Percentiles rank a stretch among this genome's conserved stretches.
Evolutionary conservation across 768 basidiomycete genomes (phyloP).

Genomic region (Suillus clintonianus): DNA sequence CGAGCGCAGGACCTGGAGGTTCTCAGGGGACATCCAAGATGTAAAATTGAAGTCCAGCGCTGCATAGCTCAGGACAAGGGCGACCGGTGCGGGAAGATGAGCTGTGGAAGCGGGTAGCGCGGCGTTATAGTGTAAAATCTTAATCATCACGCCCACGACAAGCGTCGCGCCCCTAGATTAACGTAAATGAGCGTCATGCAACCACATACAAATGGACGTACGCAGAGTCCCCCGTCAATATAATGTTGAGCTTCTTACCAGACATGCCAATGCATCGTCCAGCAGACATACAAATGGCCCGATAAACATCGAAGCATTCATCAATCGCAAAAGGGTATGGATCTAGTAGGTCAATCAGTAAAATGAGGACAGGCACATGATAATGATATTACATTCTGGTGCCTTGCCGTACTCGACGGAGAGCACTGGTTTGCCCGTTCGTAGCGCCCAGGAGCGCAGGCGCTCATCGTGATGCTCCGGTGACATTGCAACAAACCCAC

Average conservation of each 20-base stretch:
- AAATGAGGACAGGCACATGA: constrained; percentile 5
- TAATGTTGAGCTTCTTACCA: constrained; percentile 73
- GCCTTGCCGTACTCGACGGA: constrained; percentile 95
- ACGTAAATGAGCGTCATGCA: constrained; percentile 12
- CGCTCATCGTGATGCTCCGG: constrained; percentile 98
- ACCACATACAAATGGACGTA: constrained; percentile 44
- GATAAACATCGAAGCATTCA: constrained; percentile 91
- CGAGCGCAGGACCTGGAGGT: constrained; percentile 80
- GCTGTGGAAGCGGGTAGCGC: constrained; percentile 22
- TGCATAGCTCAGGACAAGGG: constrained; percentile 87
- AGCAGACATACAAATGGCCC: constrained; percentile 74
- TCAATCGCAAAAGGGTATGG: constrained; percentile 97
- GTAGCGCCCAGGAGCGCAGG: constrained; percentile 80
- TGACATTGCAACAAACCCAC: constrained; percentile 95
- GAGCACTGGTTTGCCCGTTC: constrained; percentile 77
- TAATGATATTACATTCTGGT: constrained; percentile 74
- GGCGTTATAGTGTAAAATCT: constrained; percentile 70
- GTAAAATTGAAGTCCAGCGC: constrained; percentile 98
- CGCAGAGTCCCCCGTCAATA: constrained; percentile 97
- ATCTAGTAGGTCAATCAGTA: constrained; percentile 48
- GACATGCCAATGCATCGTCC: constrained; percentile 87
- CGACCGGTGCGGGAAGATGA: constrained; percentile 70
- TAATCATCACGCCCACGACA: constrained; percentile 81
- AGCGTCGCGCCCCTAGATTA: constrained; percentile 79
- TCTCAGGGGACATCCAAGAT: constrained; percentile 90